Percentiles rank a stretch among this genome's conserved stretches.
These are phyloP conservation scores for Epipyxis sp. DNA, from an alignment of 108 stramenopile species.

Conservation along the genomic window DNA sequence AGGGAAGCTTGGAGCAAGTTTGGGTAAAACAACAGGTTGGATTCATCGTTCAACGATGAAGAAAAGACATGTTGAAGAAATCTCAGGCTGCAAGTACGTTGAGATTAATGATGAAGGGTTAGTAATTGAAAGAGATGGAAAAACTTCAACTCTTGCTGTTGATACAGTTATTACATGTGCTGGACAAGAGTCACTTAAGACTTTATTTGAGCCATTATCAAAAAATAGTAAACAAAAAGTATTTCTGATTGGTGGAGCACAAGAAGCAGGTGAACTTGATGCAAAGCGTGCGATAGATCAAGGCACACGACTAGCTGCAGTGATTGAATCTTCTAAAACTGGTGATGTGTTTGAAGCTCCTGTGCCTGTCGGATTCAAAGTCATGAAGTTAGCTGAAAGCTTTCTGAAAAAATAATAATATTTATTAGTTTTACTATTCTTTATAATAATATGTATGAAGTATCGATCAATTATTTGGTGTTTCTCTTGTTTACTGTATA, in stretches of 20 bases:
- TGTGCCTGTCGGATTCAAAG: too few relatives aligned
- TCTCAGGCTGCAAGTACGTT: constrained; percentile 74
- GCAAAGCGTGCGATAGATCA: constrained; percentile 97
- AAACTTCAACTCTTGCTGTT: constrained; percentile 68
- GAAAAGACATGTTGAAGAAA: constrained; percentile 77
- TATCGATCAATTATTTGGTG: too few relatives aligned
- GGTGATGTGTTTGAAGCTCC: constrained; percentile 56
- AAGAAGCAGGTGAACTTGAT: constrained; percentile 86
- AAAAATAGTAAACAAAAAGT: constrained; percentile 51
- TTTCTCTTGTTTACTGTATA: too few relatives aligned
- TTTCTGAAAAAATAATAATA: too few relatives aligned
- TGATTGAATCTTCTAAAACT: constrained; percentile 44
- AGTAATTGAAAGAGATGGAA: constrained; percentile 59
- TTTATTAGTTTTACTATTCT: too few relatives aligned
- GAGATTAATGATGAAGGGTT: constrained; percentile 83
- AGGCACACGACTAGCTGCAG: constrained; percentile 82
- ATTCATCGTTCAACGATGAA: constrained; percentile 85
- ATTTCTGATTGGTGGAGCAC: constrained; percentile 86
- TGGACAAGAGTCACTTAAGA: constrained; percentile 68
- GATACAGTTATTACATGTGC: constrained; percentile 92
- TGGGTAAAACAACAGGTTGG: constrained; percentile 96
- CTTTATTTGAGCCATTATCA: constrained; percentile 45
- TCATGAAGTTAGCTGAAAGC: too few relatives aligned
- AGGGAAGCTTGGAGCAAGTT: constrained; percentile 76
- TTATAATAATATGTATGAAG: too few relatives aligned